Evolutionary conservation across 2,329 filamentous ascomycete species (phyloP).

Genomic region (Stagonosporopsis cucurbitacearum): DNA sequence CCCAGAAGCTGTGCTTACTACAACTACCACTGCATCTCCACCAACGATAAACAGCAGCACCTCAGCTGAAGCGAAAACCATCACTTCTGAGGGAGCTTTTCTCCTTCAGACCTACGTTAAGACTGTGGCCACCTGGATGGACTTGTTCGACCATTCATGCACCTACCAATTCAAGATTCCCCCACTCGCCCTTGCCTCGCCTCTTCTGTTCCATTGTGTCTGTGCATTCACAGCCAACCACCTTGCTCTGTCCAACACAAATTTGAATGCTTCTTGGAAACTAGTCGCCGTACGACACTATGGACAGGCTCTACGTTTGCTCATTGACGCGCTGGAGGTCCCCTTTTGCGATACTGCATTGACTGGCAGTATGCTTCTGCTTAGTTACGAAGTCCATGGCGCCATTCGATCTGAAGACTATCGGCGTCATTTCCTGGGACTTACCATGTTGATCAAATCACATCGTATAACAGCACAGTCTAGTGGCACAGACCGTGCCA

Average conservation of each 20-base stretch:
- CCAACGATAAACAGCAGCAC: slow-evolving; percentile 4
- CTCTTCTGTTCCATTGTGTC: slow-evolving; percentile 43
- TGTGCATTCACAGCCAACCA: slow-evolving; percentile 47
- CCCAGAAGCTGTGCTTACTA: slow-evolving; percentile 21
- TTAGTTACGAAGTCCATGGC: slow-evolving; percentile 44
- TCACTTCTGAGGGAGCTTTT: slow-evolving; percentile 41
- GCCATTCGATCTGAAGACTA: slow-evolving; percentile 38
- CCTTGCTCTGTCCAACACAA: slow-evolving; percentile 35
- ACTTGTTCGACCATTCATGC: slow-evolving; percentile 39
- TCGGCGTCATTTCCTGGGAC: slow-evolving; percentile 40
- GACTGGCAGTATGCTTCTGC: slow-evolving; percentile 43
- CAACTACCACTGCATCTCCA: slow-evolving; percentile 21
- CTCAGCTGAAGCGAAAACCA: slow-evolving; percentile 16
- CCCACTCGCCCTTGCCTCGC: slow-evolving; percentile 36
- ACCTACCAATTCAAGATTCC: slow-evolving; percentile 43
- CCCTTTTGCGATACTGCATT: slow-evolving; percentile 37
- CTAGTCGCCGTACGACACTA: slow-evolving; percentile 40
- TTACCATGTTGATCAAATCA: slow-evolving; percentile 40
- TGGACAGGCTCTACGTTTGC: slow-evolving; percentile 36
- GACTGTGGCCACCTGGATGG: slow-evolving; percentile 46
- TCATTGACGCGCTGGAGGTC: slow-evolving; percentile 39
- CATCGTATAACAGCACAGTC: slow-evolving; percentile 38
- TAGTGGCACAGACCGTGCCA: slow-evolving; percentile 38
- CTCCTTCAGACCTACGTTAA: slow-evolving; percentile 42
- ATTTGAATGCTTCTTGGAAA: slow-evolving; percentile 38